Base-by-base conservation (phyloP, 805 yeast species). In the Pichia cephalocereana region DNA sequence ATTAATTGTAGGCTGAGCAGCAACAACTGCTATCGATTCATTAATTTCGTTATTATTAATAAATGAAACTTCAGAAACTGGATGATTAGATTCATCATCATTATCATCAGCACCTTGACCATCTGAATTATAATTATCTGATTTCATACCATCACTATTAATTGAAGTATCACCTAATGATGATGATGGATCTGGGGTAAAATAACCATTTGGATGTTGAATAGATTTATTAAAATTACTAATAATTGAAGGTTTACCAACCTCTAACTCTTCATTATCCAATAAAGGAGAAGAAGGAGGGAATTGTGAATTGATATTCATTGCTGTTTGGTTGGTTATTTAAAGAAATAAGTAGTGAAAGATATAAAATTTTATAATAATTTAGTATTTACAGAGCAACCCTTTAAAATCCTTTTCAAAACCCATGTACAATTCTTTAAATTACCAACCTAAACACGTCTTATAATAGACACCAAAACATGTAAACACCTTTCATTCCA, bases 151-250 rank as follows among this genome's bases (percentile, higher is more conserved):
- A 18, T 48, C 37, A 30, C 44, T 45, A 31, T 30, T 46, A 15
- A 57, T 54, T 10, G 57, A 55, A 0, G 57, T 46, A 30, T 57
- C 56, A 12, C 77, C 79, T 8, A 68, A 56, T 8, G 78, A 72
- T 1, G 82, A 76, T 1, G 88, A 82, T 0, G 91, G 89, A 54
- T 80, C 76, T 19, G 91, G 91, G 1, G 89, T 83, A 12, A 87
- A 86, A 56, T 80, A 80, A 10, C 69, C 69, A 26, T 51, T 43
- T 17, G 11, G 5, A 6, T 17, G 19, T 8, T n/a, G 14, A 14
- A 14, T 10, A 34, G 12, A 8, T 14, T 45, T 45, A n/a, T 51
- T 50, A 23, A 51, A 54, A 15, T 52, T 52, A 26, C 40, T 49
- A 12, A 53, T 30, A 26, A 26, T n/a, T 40, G 15, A 40, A 26